Evolutionary conservation across 768 basidiomycete genomes (phyloP).

Genomic region (Lactifluus subvellereus): DNA sequence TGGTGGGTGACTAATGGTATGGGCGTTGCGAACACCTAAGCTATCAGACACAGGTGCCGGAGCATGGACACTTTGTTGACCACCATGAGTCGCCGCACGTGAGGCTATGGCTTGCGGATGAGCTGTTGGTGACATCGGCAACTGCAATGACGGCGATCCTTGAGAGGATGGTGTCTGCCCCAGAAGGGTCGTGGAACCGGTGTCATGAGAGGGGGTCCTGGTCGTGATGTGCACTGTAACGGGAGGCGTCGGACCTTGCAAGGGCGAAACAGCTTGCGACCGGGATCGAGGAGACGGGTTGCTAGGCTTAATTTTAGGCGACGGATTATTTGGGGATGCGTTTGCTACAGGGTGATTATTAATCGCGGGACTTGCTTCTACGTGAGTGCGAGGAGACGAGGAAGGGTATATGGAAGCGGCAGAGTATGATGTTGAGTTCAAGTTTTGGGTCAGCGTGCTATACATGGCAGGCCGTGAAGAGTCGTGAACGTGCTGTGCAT

Average conservation of each 20-base stretch:
- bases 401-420: conserved; percentile 22
- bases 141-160: conserved; percentile 14
- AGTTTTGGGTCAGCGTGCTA: conserved; percentile 10
- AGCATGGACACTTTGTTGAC: conserved; percentile 8
- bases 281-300: conserved; percentile 24
- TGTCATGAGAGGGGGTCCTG: conserved; percentile 23
- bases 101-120: conserved; percentile 12
- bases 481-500: conserved; percentile 15
- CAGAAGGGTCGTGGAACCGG: conserved; percentile 24
- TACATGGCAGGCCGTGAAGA: conserved; percentile 18
- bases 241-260: conserved; percentile 13
- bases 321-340: conserved; percentile 19
- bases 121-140: conserved; percentile 10
- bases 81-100: not conserved
- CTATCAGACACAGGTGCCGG: not conserved
- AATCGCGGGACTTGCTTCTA: conserved; percentile 18
- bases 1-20: not conserved
- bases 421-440: conserved; percentile 21
- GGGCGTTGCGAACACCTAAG: conserved; percentile 3
- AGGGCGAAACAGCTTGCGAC: conserved; percentile 6
- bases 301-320: conserved; percentile 16
- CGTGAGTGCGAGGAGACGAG: conserved; percentile 12
- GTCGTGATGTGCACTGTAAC: conserved; percentile 14
- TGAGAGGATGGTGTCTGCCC: conserved; percentile 25
- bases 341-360: conserved; percentile 16